A percentile compares a stretch with the other conserved stretches of the same genome.
Evolutionary conservation across 176 grass and related monocot species (phyloP).

Genomic region (Chrysopogon serrulatus): DNA sequence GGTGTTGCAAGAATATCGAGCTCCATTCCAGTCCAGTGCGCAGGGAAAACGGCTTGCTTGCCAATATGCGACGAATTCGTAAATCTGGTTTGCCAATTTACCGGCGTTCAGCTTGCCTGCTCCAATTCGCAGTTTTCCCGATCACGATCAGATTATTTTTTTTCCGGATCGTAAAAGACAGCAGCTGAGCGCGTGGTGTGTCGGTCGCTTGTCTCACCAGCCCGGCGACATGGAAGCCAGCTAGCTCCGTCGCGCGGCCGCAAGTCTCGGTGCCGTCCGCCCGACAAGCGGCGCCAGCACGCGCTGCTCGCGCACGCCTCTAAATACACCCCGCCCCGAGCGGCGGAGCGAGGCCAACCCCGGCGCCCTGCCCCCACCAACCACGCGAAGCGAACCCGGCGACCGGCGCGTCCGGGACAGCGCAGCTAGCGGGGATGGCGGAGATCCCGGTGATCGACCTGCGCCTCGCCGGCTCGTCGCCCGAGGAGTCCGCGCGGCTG

Average conservation of each 20-base stretch:
- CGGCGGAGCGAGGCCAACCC: background rate
- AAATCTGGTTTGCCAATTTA: background rate
- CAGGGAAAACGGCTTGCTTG: background rate
- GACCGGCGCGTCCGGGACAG: background rate
- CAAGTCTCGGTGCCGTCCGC: background rate
- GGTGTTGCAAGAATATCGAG: background rate
- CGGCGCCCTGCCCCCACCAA: background rate
- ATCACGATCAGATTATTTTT: background rate
- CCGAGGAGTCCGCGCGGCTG: conserved; percentile 27
- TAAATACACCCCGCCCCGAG: background rate
- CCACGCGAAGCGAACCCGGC: background rate
- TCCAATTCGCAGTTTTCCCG: background rate
- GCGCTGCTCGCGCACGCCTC: background rate
- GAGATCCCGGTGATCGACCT: conserved; percentile 45
- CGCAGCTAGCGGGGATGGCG: background rate
- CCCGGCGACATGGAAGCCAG: background rate
- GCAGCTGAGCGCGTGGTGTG: background rate
- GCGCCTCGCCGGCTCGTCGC: conserved; percentile 17
- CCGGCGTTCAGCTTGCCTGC: too few relatives aligned
- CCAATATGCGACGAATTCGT: background rate
- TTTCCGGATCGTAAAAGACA: background rate
- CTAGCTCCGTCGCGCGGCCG: background rate
- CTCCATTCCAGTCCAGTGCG: background rate
- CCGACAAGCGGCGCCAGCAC: conserved; percentile 18
- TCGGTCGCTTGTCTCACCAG: background rate